These are phyloP conservation scores for Lagenaria siceraria DNA, from an alignment of 306 rosid genomes.

Conservation along the genomic window DNA sequence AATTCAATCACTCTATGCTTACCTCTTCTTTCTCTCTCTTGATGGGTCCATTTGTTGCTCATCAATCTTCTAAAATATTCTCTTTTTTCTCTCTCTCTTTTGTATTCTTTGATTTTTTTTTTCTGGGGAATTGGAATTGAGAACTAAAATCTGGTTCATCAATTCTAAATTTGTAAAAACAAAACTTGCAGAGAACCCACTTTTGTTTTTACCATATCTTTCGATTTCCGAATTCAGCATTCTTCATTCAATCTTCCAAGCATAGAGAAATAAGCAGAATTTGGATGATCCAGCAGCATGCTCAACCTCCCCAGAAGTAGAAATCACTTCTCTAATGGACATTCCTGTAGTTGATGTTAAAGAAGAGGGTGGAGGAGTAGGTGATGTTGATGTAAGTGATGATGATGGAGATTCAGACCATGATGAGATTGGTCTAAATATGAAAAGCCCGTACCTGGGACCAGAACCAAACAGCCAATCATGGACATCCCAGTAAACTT, in stretches of 20 bases:
- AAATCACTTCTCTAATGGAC: constrained; percentile 21
- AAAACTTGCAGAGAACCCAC: neutral
- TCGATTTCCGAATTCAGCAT: neutral
- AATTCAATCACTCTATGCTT: neutral
- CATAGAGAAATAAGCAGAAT: constrained; percentile 66
- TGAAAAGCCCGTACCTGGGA: constrained; percentile 62
- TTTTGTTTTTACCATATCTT: neutral
- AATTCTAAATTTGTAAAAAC: neutral
- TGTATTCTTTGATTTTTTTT: neutral
- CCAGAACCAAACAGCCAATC: constrained; percentile 85
- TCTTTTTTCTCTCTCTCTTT: neutral
- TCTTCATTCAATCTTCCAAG: constrained; percentile 62
- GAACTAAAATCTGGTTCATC: neutral
- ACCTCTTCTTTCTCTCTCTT: neutral
- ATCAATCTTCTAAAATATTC: neutral
- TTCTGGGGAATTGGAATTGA: constrained; percentile 10
- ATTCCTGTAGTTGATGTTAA: constrained; percentile 20
- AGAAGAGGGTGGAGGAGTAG: constrained; percentile 10
- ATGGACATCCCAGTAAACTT: constrained; percentile 90
- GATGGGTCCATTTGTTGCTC: neutral
- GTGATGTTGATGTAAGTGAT: constrained; percentile 10
- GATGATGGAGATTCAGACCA: constrained; percentile 12
- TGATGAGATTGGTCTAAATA: constrained; percentile 50
- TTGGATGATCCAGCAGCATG: constrained; percentile 28
- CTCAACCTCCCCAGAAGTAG: constrained; percentile 14